phyloP scores from a whole-genome alignment of 495 filamentous ascomycete species.

The Hyaloscypha finlandica region DNA sequence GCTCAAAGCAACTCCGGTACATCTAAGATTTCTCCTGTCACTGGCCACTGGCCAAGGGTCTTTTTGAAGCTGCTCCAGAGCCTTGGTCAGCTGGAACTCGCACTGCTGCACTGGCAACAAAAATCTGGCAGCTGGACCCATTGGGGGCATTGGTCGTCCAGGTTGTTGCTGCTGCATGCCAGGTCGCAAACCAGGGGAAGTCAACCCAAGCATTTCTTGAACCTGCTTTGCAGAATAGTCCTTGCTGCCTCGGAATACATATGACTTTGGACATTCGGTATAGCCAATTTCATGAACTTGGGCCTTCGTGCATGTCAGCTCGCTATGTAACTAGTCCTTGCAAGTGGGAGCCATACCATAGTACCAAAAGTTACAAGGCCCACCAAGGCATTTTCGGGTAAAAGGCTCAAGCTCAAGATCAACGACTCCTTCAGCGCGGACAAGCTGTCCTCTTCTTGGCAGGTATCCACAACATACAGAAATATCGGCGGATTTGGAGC shows the following conservation, averaged over 20 bases:
- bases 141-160: slow-evolving; percentile 68
- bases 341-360: slow-evolving; percentile 61
- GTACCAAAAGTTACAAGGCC: slow-evolving; percentile 95
- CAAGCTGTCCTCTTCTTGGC: slow-evolving; percentile 97
- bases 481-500: slow-evolving; percentile 96
- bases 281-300: slow-evolving; percentile 99
- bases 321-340: neutral
- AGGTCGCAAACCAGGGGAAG: slow-evolving; percentile 68
- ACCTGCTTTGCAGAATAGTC: slow-evolving; percentile 97
- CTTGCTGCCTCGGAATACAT: slow-evolving; percentile 97
- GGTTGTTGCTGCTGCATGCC: slow-evolving; percentile 73
- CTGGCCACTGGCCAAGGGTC: slow-evolving; percentile 98
- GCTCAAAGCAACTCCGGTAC: slow-evolving; percentile 93
- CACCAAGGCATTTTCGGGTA: slow-evolving; percentile 92
- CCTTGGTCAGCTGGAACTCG: slow-evolving; percentile 97
- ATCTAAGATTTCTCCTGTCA: slow-evolving; percentile 88
- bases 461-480: slow-evolving; percentile 96
- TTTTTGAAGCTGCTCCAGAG: slow-evolving; percentile 93
- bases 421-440: slow-evolving; percentile 94
- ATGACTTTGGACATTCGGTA: slow-evolving; percentile 98
- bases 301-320: slow-evolving; percentile 50
- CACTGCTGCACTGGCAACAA: slow-evolving; percentile 93
- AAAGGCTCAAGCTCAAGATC: slow-evolving; percentile 93
- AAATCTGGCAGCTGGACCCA: slow-evolving; percentile 86
- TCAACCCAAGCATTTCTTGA: slow-evolving; percentile 95